These are phyloP conservation scores for Nitzschia palea DNA, from an alignment of 108 stramenopile genomes.

Conservation along the genomic window DNA sequence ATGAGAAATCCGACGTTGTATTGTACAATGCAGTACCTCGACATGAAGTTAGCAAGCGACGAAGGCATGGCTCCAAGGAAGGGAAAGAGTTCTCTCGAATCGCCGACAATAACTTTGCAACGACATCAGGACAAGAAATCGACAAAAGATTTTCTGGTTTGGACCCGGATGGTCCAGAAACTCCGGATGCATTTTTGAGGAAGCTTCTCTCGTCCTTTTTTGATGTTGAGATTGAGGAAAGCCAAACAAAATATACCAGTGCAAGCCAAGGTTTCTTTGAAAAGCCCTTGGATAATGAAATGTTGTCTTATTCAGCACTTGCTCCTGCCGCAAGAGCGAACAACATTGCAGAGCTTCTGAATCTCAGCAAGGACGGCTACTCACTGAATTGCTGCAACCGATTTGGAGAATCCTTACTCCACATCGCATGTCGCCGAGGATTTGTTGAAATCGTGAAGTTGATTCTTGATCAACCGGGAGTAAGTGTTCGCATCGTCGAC, in stretches of 20 bases:
- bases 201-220: not conserved
- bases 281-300: conserved; percentile 26
- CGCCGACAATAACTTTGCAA: too few relatives aligned
- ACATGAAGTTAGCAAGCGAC: too few relatives aligned
- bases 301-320: conserved; percentile 40
- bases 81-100: too few relatives aligned
- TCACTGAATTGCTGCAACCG: conserved; percentile 61
- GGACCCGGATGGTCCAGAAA: not conserved
- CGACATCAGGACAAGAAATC: too few relatives aligned
- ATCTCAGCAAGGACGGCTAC: conserved; percentile 14
- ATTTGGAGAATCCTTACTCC: conserved; percentile 75
- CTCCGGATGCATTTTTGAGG: not conserved
- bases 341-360: conserved; percentile 23
- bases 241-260: not conserved
- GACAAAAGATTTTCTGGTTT: too few relatives aligned
- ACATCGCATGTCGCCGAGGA: conserved; percentile 74
- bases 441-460: conserved; percentile 46
- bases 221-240: not conserved
- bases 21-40: too few relatives aligned
- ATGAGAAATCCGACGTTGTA: too few relatives aligned
- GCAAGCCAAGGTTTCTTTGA: conserved; percentile 16
- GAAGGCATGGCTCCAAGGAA: too few relatives aligned
- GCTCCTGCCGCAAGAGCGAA: conserved; percentile 22
- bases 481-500: conserved; percentile 48
- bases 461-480: conserved; percentile 54